Evolutionary conservation across 257 asterid genomes (phyloP).

Genomic region (Solanum chmielewskii): DNA sequence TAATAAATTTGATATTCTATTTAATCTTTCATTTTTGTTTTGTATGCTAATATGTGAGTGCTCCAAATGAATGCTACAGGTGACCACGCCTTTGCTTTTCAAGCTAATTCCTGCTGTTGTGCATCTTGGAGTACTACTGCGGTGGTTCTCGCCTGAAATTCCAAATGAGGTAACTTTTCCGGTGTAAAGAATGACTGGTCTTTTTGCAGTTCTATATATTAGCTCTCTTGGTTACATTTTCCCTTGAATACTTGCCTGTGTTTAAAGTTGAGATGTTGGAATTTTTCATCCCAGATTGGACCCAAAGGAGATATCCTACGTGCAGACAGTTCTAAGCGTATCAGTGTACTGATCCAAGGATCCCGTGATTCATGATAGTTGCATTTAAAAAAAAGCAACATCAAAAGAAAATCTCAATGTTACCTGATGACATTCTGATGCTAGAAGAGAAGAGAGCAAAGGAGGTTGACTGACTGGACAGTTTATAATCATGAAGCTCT

Average conservation of each 20-base stretch:
- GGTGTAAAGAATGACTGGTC: background rate
- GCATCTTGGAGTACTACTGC: constrained; percentile 61
- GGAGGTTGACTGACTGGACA: constrained; percentile 33
- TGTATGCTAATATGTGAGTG: background rate
- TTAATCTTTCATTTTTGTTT: background rate
- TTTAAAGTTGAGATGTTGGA: constrained; percentile 27
- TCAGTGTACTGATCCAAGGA: constrained; percentile 54
- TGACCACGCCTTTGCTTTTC: constrained; percentile 74
- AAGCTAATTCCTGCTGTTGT: constrained; percentile 74
- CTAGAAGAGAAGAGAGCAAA: constrained; percentile 49
- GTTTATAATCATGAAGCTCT: background rate
- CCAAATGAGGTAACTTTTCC: constrained; percentile 39
- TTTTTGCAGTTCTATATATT: background rate
- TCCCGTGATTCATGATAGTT: constrained; percentile 47
- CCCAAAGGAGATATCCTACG: constrained; percentile 57
- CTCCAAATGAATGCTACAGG: constrained; percentile 29
- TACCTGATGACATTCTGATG: constrained; percentile 39
- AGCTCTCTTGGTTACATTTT: constrained; percentile 2
- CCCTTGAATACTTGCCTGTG: constrained; percentile 6
- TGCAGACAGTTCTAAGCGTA: constrained; percentile 58
- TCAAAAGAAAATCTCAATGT: constrained; percentile 18
- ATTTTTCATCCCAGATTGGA: constrained; percentile 58
- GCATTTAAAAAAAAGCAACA: constrained; percentile 14
- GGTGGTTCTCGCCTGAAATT: constrained; percentile 68
- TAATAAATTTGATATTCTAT: background rate